Evolutionary conservation across 768 basidiomycete species (phyloP).

Genomic region (Porphyrellus cyaneotinctus): DNA sequence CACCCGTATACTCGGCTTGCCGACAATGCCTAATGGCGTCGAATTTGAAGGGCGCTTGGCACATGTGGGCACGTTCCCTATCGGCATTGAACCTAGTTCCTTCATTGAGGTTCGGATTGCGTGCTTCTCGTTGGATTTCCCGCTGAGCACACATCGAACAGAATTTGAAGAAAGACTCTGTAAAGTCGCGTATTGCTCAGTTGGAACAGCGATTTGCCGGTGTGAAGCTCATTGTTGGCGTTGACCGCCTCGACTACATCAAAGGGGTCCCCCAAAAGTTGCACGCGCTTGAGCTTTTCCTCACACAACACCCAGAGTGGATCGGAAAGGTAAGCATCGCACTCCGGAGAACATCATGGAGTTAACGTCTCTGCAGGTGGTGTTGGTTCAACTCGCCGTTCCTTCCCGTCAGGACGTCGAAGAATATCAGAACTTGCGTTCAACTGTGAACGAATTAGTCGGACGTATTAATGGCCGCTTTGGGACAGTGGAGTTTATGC

Average conservation of each 20-base stretch:
- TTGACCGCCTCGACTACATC: conserved; percentile 98
- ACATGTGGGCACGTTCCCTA: conserved; percentile 98
- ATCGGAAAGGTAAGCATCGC: conserved; percentile 77
- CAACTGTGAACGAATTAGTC: conserved; percentile 95
- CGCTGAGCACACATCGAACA: conserved; percentile 27
- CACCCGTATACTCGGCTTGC: conserved; percentile 90
- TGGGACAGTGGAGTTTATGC: conserved; percentile 99
- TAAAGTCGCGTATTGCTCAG: conserved; percentile 74
- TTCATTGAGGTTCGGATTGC: conserved; percentile 67
- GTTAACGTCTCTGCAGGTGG: conserved; percentile 52
- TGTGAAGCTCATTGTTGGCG: conserved; percentile 96
- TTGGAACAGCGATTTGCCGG: conserved; percentile 90
- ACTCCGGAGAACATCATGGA: background rate
- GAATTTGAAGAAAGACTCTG: conserved; percentile 76
- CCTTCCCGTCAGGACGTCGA: conserved; percentile 98
- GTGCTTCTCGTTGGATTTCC: background rate
- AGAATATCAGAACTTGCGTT: conserved; percentile 96
- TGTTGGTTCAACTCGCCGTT: conserved; percentile 94
- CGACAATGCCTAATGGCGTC: conserved; percentile 97
- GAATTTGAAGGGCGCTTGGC: conserved; percentile 94
- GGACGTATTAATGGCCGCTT: conserved; percentile 98
- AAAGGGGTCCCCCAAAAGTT: conserved; percentile 99
- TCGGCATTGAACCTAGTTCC: conserved; percentile 93
- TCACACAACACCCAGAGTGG: conserved; percentile 98
- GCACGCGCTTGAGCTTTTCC: conserved; percentile 93